Base-by-base conservation (phyloP, 1,284 basidiomycete species). In the Cryptococcus jaspeensis region DNA sequence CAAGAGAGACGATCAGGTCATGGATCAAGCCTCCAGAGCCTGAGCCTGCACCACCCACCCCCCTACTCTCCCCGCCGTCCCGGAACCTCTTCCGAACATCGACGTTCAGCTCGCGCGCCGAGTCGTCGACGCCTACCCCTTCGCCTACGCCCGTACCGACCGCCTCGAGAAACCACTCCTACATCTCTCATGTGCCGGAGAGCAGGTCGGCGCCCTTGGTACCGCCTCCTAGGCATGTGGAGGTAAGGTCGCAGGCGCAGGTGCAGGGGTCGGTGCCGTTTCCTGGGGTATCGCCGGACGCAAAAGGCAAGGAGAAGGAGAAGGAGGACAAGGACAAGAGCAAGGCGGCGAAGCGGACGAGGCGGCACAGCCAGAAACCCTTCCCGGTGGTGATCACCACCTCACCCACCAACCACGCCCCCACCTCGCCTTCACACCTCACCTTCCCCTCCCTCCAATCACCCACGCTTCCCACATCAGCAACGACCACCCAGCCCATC, bases 361-460 rank as follows among this genome's bases (percentile, higher is more conserved):
- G 48, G 13, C 37, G 45, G n/a, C n/a, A 42, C 37, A 44, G 40
- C 16, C 23, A 46, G 11, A 47, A 39, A 42, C 48, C 59, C n/a
- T 39, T 52, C 25, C 56, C 50, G 28, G 44, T 55, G 36, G 57
- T 57, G n/a, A 9, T 50, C 55, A 13, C 43, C 49, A 9, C n/a
- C 15, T 20, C 38, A 13, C 7, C 53, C 45, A 20, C 58, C 54
- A 37, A 36, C 41, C 25, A 54, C 12, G 44, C 55, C 11, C 58
- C 61, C n/a, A 53, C 55, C 15, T 60, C 61, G 13, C 56, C 65
- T 6, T 50, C 55, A 6, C 56, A 59, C 20, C 46, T 73, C 3
- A 64, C 69, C 15, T 75, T 75, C 52, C 70, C 72, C n/a, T 50
- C 62, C 1, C 59, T 73, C 1, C 66, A 67, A 16, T 68, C 69